Evolutionary conservation across 2,329 filamentous ascomycete species (phyloP), one percentile per base, ranked within the genome.

Genomic region (Penicillium thymicola): DNA sequence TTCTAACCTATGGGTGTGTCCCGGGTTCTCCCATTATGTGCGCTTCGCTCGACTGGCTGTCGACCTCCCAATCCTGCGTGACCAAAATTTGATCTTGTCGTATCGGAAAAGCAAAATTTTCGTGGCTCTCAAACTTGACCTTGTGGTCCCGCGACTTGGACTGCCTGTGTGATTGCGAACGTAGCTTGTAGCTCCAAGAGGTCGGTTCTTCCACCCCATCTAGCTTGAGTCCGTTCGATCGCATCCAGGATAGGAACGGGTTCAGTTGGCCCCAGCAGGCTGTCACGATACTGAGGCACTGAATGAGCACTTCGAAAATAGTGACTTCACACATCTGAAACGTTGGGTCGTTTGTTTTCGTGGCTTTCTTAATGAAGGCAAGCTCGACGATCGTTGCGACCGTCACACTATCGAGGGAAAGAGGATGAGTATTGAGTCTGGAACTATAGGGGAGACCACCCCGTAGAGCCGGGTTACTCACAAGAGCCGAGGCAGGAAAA

Each of bases 241-340:
- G 42, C 42, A 44, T 44, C 58, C 62, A 61, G 5, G 59, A 59
- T 16, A 67, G 45, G 48, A 66, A 65, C 0, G 63, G 65, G 38
- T 56, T 65, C 16, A 65, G 42, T 50, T 66, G 65, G 6, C 59
- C 57, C 55, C 60, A 63, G 45, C 60, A 65, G 27, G 66, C 66
- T 0, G 66, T 67, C n/a, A 65, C 59, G 13, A 67, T 66, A 45
- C 66, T 66, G 7, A 62, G 51, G 14, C 64, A 66, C 38, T 67
- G 66, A 8, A 64, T 60, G 1, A 60, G 44, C 28, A 59, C 54
- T 27, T 59, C 50, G 10, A 60, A 55, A 9, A 67, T 60, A 7
- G 61, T 63, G 34, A 62, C 58, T 4, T 60, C 57, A 37, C 58
- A 67, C 46, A 60, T 62, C 21, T 58, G 18, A 27, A 58, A 65